These are phyloP conservation scores for Sporothrix inflata DNA, from an alignment of 2,329 filamentous ascomycete species.

Conservation along the genomic window DNA sequence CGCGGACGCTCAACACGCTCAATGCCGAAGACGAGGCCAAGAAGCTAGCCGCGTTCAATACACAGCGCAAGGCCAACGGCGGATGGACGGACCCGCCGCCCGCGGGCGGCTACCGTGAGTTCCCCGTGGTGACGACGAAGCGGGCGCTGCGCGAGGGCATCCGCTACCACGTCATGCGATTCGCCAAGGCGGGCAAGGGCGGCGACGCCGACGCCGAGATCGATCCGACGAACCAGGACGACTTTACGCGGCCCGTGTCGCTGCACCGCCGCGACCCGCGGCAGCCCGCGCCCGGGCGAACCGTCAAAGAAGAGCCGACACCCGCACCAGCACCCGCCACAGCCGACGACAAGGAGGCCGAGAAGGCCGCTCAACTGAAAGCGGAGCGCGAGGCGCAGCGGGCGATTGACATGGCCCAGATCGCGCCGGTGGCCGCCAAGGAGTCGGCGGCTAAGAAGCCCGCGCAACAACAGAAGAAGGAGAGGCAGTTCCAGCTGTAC, in stretches of 20 bases:
- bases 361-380: constrained; percentile 69
- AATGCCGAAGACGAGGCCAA: constrained; percentile 34
- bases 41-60: constrained; percentile 44
- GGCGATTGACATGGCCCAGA: constrained; percentile 86
- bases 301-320: constrained; percentile 61
- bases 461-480: constrained; percentile 64
- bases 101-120: constrained; percentile 48
- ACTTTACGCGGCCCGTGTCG: constrained; percentile 86
- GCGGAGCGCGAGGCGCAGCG: constrained; percentile 84
- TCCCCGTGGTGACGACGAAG: constrained; percentile 81
- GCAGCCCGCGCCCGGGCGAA: constrained; percentile 65
- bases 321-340: constrained; percentile 45
- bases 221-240: constrained; percentile 69
- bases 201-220: constrained; percentile 54
- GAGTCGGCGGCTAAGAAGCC: constrained; percentile 52
- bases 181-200: constrained; percentile 64
- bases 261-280: constrained; percentile 87
- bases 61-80: constrained; percentile 51
- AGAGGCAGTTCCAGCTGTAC: constrained; percentile 79
- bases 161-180: constrained; percentile 84
- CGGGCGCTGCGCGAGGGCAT: constrained; percentile 76
- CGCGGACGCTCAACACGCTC: constrained; percentile 29
- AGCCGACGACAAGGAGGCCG: constrained; percentile 61
- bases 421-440: constrained; percentile 79
- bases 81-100: constrained; percentile 61